These are phyloP conservation scores for Trichoderma simmonsii DNA, from an alignment of 2,329 filamentous ascomycete genomes.

Conservation along the genomic window DNA sequence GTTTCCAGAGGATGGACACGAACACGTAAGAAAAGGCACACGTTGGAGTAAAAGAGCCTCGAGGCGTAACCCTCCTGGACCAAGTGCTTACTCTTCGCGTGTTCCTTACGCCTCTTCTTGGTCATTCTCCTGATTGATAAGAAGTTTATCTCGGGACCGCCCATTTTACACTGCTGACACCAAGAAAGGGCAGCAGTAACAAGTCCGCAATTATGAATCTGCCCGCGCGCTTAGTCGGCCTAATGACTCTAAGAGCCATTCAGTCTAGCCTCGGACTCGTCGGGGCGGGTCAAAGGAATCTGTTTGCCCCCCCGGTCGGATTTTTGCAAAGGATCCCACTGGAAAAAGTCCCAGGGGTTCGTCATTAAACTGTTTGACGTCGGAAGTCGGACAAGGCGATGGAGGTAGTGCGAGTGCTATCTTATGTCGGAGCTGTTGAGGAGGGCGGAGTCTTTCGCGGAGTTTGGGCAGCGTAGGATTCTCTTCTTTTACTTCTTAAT, in stretches of 20 bases:
- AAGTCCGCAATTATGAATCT: not conserved
- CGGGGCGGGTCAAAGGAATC: not conserved
- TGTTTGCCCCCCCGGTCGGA: not conserved
- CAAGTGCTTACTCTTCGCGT: not conserved
- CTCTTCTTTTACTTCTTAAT: not conserved
- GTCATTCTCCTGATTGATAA: not conserved
- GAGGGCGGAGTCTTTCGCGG: constrained; percentile 1
- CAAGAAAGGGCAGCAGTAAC: not conserved
- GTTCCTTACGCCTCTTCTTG: not conserved
- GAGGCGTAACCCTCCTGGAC: not conserved
- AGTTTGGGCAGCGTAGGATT: not conserved
- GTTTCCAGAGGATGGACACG: not conserved
- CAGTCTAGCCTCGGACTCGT: constrained; percentile 4
- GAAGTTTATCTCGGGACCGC: not conserved
- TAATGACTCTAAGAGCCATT: not conserved
- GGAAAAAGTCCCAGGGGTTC: not conserved
- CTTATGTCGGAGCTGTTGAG: not conserved
- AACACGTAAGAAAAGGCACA: not conserved
- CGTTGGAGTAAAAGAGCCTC: not conserved
- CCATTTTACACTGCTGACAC: not conserved
- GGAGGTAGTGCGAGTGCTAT: not conserved
- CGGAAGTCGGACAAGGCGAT: constrained; percentile 10
- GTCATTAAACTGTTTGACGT: not conserved
- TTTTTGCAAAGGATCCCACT: not conserved
- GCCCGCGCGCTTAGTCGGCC: not conserved